These are phyloP conservation scores for Leishmania turanica DNA, from an alignment of 208 protist species.

Conservation along the genomic window DNA sequence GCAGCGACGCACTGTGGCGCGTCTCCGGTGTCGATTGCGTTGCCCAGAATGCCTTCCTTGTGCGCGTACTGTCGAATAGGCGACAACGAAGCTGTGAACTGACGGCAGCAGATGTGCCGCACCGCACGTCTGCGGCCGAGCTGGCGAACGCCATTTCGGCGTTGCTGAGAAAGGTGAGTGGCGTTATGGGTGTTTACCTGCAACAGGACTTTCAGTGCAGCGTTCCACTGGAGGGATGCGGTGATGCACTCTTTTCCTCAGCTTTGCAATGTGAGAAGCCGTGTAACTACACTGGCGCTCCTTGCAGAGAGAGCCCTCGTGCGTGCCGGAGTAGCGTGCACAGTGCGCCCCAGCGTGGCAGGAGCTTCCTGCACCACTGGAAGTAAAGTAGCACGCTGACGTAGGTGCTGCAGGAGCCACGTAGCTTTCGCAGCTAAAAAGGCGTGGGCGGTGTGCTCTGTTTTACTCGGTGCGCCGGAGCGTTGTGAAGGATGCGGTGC, in stretches of 20 bases:
- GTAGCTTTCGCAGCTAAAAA: slow-evolving; percentile 30
- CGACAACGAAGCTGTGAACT: slow-evolving; percentile 58
- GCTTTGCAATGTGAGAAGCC: slow-evolving; percentile 10
- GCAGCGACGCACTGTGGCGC: slow-evolving; percentile 39
- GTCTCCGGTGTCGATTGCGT: slow-evolving; percentile 45
- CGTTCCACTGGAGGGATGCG: slow-evolving; percentile 49
- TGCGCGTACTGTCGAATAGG: slow-evolving; percentile 31
- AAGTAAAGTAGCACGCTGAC: slow-evolving; percentile 18
- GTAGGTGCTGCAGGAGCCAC: background rate
- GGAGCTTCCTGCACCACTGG: slow-evolving; percentile 30
- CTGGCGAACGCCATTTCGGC: slow-evolving; percentile 8
- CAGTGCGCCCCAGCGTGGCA: slow-evolving; percentile 40
- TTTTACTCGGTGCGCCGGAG: slow-evolving; percentile 29
- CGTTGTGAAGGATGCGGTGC: slow-evolving; percentile 49
- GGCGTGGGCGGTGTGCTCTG: slow-evolving; percentile 17
- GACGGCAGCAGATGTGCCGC: slow-evolving; percentile 52
- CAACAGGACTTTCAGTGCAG: slow-evolving; percentile 46
- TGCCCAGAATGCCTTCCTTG: slow-evolving; percentile 58
- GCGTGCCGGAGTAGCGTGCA: slow-evolving; percentile 35
- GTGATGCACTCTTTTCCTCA: slow-evolving; percentile 51
- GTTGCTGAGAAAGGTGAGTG: slow-evolving; percentile 26
- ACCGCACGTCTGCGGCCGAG: slow-evolving; percentile 8
- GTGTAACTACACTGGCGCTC: slow-evolving; percentile 38
- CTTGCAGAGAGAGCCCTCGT: slow-evolving; percentile 56
- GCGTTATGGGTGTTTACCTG: slow-evolving; percentile 40